phyloP scores from a whole-genome alignment of 352 stramenopile genomes.

The Globisporangium alternatum region DNA sequence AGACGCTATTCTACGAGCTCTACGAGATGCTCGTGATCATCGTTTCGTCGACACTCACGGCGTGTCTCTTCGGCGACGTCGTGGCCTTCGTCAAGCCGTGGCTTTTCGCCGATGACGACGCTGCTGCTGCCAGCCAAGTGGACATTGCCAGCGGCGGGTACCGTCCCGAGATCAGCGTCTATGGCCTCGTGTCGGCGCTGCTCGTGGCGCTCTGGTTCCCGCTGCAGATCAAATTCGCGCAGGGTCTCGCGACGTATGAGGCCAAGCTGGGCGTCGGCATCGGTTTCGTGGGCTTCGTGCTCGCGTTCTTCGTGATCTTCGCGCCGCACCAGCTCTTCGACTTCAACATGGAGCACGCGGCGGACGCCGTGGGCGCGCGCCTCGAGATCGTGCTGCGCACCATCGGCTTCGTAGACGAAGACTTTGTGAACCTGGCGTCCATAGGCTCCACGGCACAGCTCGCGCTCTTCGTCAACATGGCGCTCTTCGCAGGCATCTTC shows the following conservation, averaged over 20 bases:
- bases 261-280: constrained; percentile 51
- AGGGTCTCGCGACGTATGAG: constrained; percentile 60
- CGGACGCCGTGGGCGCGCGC: constrained; percentile 30
- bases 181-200: constrained; percentile 60
- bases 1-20: constrained; percentile 81
- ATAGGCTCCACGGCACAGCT: constrained; percentile 25
- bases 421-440: constrained; percentile 46
- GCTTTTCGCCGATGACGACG: constrained; percentile 15
- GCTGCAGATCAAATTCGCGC: constrained; percentile 67
- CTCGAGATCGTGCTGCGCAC: constrained; percentile 50
- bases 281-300: constrained; percentile 53
- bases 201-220: constrained; percentile 74
- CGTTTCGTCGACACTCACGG: constrained; percentile 47
- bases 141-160: not conserved
- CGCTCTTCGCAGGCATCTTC: constrained; percentile 48
- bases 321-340: constrained; percentile 57
- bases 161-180: constrained; percentile 54
- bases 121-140: constrained; percentile 15
- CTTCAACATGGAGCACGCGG: constrained; percentile 62
- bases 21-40: constrained; percentile 82
- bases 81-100: constrained; percentile 32
- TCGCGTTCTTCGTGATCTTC: constrained; percentile 58
- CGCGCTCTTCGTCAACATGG: constrained; percentile 33
- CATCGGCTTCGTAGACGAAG: constrained; percentile 57
- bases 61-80: constrained; percentile 41